phyloP scores from a whole-genome alignment of 768 basidiomycete genomes.

The Calocera viscosa region DNA sequence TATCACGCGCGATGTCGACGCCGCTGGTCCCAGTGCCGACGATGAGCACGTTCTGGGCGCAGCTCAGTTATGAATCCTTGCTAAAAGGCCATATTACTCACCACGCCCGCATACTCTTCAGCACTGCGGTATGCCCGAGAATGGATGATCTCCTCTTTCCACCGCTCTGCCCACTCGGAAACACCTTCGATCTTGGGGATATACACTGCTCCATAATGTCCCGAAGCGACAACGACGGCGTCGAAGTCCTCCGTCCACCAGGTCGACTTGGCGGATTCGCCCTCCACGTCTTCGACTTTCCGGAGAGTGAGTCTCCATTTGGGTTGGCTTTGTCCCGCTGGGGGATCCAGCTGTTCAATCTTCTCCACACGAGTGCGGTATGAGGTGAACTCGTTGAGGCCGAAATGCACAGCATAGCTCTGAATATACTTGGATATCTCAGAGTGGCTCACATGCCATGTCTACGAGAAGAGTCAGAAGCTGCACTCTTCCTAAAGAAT shows the following conservation, averaged over 20 bases:
- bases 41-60: slow-evolving; percentile 18
- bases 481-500: neutral
- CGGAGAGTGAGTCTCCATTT: slow-evolving; percentile 12
- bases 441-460: slow-evolving; percentile 14
- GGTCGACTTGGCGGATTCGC: neutral
- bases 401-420: slow-evolving; percentile 17
- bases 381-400: slow-evolving; percentile 16
- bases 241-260: slow-evolving; percentile 29
- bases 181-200: slow-evolving; percentile 27
- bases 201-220: slow-evolving; percentile 27
- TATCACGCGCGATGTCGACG: slow-evolving; percentile 23
- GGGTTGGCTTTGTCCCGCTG: neutral
- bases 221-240: slow-evolving; percentile 27
- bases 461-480: neutral
- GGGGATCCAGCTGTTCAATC: slow-evolving; percentile 12
- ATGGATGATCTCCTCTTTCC: slow-evolving; percentile 21
- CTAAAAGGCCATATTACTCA: too few species aligned
- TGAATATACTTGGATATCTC: slow-evolving; percentile 18
- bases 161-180: slow-evolving; percentile 23
- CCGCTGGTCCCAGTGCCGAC: slow-evolving; percentile 20
- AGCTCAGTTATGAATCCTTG: slow-evolving; percentile 18
- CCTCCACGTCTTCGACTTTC: neutral
- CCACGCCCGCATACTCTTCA: slow-evolving; percentile 25
- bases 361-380: slow-evolving; percentile 21
- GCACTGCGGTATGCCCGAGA: slow-evolving; percentile 28